Evolutionary conservation across 352 stramenopile genomes (phyloP), one percentile per base, ranked within the genome.

Genomic region (Globisporangium abappressorium): DNA sequence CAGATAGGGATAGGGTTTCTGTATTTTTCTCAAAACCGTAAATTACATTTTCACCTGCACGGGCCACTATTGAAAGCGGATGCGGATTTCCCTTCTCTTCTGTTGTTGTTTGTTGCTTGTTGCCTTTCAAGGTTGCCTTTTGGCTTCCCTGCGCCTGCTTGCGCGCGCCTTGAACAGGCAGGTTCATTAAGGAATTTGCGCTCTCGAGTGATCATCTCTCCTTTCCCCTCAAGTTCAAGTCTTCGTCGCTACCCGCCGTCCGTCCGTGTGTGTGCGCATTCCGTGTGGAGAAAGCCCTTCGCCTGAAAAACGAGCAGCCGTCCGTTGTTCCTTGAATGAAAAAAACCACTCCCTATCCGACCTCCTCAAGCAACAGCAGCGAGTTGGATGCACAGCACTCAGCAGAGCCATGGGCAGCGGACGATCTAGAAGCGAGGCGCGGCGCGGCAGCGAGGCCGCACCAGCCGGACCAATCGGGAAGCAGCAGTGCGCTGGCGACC

Each of bases 261-360:
- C 14, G 5, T 41, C 22, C 9, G 11, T 26, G 30, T 33, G 30
- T 33, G 60, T 34, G 43, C 43, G 26, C 55, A 24, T 65, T 38
- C 24, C 34, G 33, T 61, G 62, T 67, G 62, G 62, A 68, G 62
- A 68, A 68, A 68, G 62, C 62, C 60, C 41, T 55, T 68, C 62
- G 51, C 51, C 53, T 43, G 38, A 30, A 22, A 68, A 68, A 62
- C 36, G 51, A 68, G 54, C 34, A 58, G 62, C 51, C 24, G 24
- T 34, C 56, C 57, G 51, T 68, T 60, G 55, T 59, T 58, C 64
- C 64, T 69, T 69, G 64, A 69, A 69, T 69, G 64, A 69, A 69
- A 69, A 64, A 64, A 69, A 69, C 14, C 28, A 69, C 64, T 69
- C 56, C 56, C 36, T 63, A 69, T 69, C 38, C 64, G 55, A 38